A percentile compares a stretch with the other conserved stretches of the same genome.
These are phyloP conservation scores for Phoma herbarum DNA, from an alignment of 2,329 filamentous ascomycete genomes.

Conservation along the genomic window DNA sequence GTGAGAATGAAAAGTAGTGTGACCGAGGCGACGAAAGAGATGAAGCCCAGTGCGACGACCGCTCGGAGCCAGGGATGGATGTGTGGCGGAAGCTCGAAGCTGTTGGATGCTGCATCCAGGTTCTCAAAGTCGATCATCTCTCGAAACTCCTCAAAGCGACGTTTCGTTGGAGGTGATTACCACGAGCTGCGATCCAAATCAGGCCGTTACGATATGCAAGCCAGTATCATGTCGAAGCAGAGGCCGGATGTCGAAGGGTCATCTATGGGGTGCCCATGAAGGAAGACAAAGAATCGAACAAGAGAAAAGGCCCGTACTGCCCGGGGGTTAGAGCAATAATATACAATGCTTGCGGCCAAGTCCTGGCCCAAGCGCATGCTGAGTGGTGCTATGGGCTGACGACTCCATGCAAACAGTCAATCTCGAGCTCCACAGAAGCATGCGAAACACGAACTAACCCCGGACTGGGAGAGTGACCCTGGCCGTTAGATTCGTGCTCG, in stretches of 20 bases:
- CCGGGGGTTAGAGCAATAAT: slow-evolving; percentile 34
- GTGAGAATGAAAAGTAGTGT: slow-evolving; percentile 56
- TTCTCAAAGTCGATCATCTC: slow-evolving; percentile 33
- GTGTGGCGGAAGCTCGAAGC: slow-evolving; percentile 46
- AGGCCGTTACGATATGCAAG: slow-evolving; percentile 18
- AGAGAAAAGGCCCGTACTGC: slow-evolving; percentile 10
- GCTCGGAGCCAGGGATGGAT: slow-evolving; percentile 56
- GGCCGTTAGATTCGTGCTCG: slow-evolving; percentile 13
- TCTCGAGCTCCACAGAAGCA: background rate
- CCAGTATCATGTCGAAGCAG: slow-evolving; percentile 32
- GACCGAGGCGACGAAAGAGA: slow-evolving; percentile 58
- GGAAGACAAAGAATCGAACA: slow-evolving; percentile 13
- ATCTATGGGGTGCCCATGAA: background rate
- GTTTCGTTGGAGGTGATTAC: background rate
- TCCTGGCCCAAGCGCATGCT: slow-evolving; percentile 18
- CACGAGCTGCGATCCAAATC: slow-evolving; percentile 25
- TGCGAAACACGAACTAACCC: slow-evolving; percentile 1
- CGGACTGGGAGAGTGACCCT: slow-evolving; percentile 5
- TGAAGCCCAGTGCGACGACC: slow-evolving; percentile 56
- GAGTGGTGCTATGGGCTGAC: slow-evolving; percentile 10
- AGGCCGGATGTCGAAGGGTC: background rate
- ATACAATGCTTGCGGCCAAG: slow-evolving; percentile 29
- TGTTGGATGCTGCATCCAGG: slow-evolving; percentile 39
- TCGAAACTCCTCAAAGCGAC: background rate
- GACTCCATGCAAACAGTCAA: slow-evolving; percentile 6